Base-by-base conservation (phyloP, 768 basidiomycete species). In the Dacryopinax primogenitus region DNA sequence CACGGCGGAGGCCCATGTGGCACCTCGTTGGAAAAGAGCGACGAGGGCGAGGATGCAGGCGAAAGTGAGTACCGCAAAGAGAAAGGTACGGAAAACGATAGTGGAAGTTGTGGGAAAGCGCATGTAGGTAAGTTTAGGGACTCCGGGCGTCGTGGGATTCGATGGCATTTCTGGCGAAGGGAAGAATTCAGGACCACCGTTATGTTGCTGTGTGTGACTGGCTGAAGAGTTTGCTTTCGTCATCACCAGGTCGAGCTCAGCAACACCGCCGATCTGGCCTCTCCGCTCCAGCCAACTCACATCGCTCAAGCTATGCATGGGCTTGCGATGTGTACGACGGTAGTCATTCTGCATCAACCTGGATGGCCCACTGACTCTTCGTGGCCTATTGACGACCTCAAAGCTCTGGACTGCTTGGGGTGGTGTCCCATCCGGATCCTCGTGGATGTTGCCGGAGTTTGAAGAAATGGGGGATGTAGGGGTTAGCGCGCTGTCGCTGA, bases 271-370 rank as follows among this genome's bases (percentile, higher is more conserved):
- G 33, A 86, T 75, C 72, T 85, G 88, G 65, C 88, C 81, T 63
- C 90, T 79, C 62, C 86, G 82, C 65, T 86, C 81, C 34, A 90
- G 76, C 90, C 90, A 91, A 71, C 88, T 88, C 62, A 88, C 77
- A 71, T 91, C 87, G 33, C 84, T 83, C 37, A 89, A 76, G 67
- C 81, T 84, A 65, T 83, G 78, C 33, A 82, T 78, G 16, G 79
- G 72, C 18, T 58, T 58, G 4, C 51, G 51, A 4, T 39, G 37
- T 39, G 37, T n/a, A 39, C 51, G 51, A 30, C 32, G 21, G 30
- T 58, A 30, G 13, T 58, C 51, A 32, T 58, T 58, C 13, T 23
- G 51, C 51, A 58, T 13, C 6, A 58, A 30, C 13, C 51, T 30
- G 32, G 51, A 26, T 9, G 51, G 51, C 9, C 51, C 51, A 32